Percentiles rank a stretch among this genome's conserved stretches.
phyloP scores from a whole-genome alignment of 257 asterid genomes.

The Gentiana dahurica region DNA sequence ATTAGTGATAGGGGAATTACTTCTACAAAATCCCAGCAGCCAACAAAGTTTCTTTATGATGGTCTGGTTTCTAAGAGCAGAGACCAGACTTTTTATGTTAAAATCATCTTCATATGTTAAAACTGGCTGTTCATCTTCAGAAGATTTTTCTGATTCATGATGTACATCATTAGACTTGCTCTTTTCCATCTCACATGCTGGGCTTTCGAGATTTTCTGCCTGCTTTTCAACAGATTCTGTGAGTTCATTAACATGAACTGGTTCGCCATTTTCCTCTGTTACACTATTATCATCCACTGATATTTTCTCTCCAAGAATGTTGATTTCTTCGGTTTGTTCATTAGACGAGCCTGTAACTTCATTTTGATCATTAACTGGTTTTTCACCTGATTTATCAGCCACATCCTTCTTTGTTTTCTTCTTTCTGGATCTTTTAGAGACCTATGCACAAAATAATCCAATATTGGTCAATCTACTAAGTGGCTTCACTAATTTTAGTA shows the following conservation, averaged over 20 bases:
- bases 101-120: conserved; percentile 67
- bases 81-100: conserved; percentile 58
- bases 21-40: conserved; percentile 76
- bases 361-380: conserved; percentile 21
- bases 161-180: conserved; percentile 22
- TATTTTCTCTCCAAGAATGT: conserved; percentile 27
- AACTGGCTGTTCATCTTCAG: conserved; percentile 61
- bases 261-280: conserved; percentile 23
- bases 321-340: conserved; percentile 34
- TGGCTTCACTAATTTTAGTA: no score
- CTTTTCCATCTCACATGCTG: conserved; percentile 27
- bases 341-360: conserved; percentile 25
- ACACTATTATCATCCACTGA: conserved; percentile 17
- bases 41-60: conserved; percentile 72
- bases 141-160: conserved; percentile 52
- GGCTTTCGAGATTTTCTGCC: conserved; percentile 20
- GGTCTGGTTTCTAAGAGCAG: conserved; percentile 62
- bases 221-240: conserved; percentile 6
- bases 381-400: conserved; percentile 30
- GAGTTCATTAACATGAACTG: conserved; percentile 30
- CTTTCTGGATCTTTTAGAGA: conserved; percentile 69
- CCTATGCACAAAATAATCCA: conserved; percentile 35
- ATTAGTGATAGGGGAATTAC: conserved; percentile 66
- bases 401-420: conserved; percentile 41
- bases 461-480: not conserved